Evolutionary conservation across 2,329 filamentous ascomycete species (phyloP).

Genomic region (Pseudocercospora fijiensis): DNA sequence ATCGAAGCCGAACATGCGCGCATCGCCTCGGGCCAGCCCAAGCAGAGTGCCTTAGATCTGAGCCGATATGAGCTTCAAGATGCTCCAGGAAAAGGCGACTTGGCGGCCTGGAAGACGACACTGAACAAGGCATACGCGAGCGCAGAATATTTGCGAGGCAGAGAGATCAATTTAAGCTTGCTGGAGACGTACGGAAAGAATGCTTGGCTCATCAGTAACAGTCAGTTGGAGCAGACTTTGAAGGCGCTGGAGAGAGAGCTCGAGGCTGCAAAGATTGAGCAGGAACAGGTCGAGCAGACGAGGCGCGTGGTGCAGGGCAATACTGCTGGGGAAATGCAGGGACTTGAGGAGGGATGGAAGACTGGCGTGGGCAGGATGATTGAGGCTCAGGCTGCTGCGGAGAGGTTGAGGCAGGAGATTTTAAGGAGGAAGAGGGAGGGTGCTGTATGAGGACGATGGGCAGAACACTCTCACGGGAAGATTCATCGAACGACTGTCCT

Average conservation of each 20-base stretch:
- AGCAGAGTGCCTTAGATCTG: conserved; percentile 64
- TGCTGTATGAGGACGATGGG: conserved; percentile 21
- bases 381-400: conserved; percentile 82
- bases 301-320: conserved; percentile 69
- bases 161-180: conserved; percentile 65
- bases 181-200: conserved; percentile 82
- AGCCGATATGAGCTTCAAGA: conserved; percentile 80
- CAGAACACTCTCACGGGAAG: neutral
- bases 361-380: conserved; percentile 74
- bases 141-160: conserved; percentile 57
- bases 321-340: conserved; percentile 68
- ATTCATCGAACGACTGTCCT: neutral
- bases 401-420: conserved; percentile 66
- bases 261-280: conserved; percentile 62
- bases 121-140: conserved; percentile 59
- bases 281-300: conserved; percentile 70
- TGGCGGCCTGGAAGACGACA: conserved; percentile 51
- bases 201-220: conserved; percentile 85
- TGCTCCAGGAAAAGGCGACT: conserved; percentile 48
- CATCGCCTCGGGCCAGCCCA: conserved; percentile 53
- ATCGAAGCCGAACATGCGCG: conserved; percentile 68
- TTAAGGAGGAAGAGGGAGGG: conserved; percentile 59
- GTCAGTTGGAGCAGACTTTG: conserved; percentile 71
- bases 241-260: conserved; percentile 72
- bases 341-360: conserved; percentile 76